Conservation (phyloP, 2,329 filamentous ascomycete species). For the Pseudogymnoascus sp. region DNA sequence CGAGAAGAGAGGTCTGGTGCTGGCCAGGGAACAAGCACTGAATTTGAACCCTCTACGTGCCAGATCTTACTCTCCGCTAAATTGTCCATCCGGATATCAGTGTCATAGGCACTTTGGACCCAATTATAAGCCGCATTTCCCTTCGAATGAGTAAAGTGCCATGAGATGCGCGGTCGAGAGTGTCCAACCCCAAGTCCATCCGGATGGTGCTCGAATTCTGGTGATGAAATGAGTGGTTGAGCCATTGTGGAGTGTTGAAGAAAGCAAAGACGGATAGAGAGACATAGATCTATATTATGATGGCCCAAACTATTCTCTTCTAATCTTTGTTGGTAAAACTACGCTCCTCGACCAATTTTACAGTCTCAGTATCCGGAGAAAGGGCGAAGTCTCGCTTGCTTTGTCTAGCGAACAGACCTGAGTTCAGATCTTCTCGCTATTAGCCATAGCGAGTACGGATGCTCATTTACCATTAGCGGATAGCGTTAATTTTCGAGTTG, state of each 20-base stretch:
- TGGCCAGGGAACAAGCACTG: slow-evolving; percentile 39
- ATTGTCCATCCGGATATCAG: not conserved
- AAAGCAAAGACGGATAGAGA: not conserved
- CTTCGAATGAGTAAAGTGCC: too few species aligned
- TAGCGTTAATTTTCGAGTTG: not conserved
- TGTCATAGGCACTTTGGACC: too few species aligned
- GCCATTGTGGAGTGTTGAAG: not conserved
- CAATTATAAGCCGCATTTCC: too few species aligned
- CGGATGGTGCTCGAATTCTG: not conserved
- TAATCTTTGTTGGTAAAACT: not conserved
- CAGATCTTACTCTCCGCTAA: not conserved
- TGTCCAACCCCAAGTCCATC: too few species aligned
- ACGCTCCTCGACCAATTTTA: not conserved
- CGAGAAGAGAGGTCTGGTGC: slow-evolving; percentile 24
- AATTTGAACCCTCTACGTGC: slow-evolving; percentile 19
- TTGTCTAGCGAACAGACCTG: too few species aligned
- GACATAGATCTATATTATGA: not conserved
- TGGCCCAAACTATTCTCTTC: not conserved
- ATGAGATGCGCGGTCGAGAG: too few species aligned
- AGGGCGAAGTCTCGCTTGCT: too few species aligned
- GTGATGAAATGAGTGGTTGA: not conserved
- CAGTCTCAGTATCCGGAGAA: too few species aligned
- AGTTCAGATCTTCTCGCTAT: not conserved
- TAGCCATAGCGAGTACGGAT: not conserved
- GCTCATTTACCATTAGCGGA: not conserved